Evolutionary conservation across 2,329 filamentous ascomycete species (phyloP), one percentile per base, ranked within the genome.

Genomic region (Plenodomus tracheiphilus): DNA sequence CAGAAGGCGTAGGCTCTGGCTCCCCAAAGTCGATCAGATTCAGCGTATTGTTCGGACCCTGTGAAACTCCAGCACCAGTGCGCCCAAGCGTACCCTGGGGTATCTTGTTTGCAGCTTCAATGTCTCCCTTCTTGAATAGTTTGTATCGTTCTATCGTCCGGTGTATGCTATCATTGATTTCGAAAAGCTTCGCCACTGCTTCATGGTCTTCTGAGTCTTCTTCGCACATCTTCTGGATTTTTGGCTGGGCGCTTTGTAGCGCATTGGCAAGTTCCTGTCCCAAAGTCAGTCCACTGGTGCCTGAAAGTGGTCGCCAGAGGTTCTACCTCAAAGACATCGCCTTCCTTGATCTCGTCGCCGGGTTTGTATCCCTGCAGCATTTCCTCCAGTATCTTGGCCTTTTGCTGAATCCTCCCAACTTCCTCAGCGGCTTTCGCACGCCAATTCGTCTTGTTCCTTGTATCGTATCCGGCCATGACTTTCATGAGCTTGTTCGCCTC

Each of bases 191-290:
- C 37, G 91, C 89, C 5, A 99, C 94, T 4, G 94, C 94, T 76
- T 97, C 94, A 53, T 91, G 86, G 67, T 99, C 94, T 53, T 97
- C 93, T 10, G 92, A 97, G 69, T 99, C 94, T 73, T 99, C 94
- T 73, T 97, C 93, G 67, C 93, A 97, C 93, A 99, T 99, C 76
- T 91, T 97, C 71, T 97, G 93, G 58, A 99, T 97, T 77, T 99
- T 99, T 8, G 94, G 94, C 65, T 99, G 94, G 2, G 94, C 94
- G 67, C 88, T 97, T 71, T 91, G 89, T 39, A 99, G 80, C 9
- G 94, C 86, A 56, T 88, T 87, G 4, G 92, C 92, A 45, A 99
- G 81, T 78, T 99, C 94, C 79, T 92, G 22, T 20, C 32, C 11
- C 11, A 28, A n/a, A 15, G 50, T 70, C 30, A 69, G 53, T 43